Evolutionary conservation across 306 rosid genomes (phyloP).

Genomic region (Purshia tridentata): DNA sequence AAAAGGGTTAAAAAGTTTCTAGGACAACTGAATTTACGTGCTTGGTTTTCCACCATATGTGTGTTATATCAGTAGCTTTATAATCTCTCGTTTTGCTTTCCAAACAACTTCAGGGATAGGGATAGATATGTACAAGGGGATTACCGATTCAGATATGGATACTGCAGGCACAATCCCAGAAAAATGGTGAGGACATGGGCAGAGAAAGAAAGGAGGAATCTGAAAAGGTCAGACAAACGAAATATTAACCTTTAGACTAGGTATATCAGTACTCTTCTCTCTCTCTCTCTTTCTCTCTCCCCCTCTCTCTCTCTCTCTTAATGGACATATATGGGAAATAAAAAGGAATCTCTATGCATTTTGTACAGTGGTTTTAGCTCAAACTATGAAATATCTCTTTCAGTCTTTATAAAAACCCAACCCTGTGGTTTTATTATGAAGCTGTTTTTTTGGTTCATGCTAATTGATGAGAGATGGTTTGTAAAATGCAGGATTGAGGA

Average conservation of each 20-base stretch:
- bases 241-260: too few species aligned
- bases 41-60: not conserved
- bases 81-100: slow-evolving; percentile 9
- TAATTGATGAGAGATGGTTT: slow-evolving; percentile 8
- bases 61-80: slow-evolving; percentile 5
- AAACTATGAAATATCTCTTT: not conserved
- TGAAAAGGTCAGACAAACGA: slow-evolving; percentile 53
- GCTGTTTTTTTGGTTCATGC: not conserved
- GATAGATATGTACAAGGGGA: slow-evolving; percentile 96
- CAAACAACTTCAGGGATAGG: slow-evolving; percentile 68
- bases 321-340: not conserved
- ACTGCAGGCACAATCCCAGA: slow-evolving; percentile 87
- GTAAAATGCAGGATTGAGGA: slow-evolving; percentile 66
- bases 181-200: slow-evolving; percentile 99
- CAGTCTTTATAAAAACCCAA: not conserved
- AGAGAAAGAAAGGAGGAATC: slow-evolving; percentile 93
- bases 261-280: not conserved
- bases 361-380: not conserved
- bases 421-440: not conserved
- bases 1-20: too few species aligned
- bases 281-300: not conserved
- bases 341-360: not conserved
- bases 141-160: slow-evolving; percentile 78
- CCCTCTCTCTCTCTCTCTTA: not conserved
- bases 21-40: too few species aligned